phyloP scores from a whole-genome alignment of 257 asterid species.

The Gentiana straminea region DNA sequence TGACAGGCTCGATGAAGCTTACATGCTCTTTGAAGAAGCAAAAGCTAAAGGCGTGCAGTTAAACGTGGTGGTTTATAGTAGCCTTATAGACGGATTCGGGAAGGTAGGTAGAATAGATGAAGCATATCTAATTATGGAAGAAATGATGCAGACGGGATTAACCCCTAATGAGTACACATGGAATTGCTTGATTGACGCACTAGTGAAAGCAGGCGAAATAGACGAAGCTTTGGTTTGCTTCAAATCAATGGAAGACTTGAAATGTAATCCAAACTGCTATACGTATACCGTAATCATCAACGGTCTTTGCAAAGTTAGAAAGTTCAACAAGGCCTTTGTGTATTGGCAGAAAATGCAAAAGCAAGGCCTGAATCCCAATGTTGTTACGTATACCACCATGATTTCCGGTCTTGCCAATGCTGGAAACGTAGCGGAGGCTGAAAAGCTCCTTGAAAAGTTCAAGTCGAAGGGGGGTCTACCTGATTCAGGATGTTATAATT shows the following conservation, averaged over 20 bases:
- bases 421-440: conserved; percentile 75
- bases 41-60: conserved; percentile 59
- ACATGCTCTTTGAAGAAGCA: conserved; percentile 99
- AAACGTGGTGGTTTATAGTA: conserved; percentile 68
- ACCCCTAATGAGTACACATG: conserved; percentile 76
- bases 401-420: conserved; percentile 94
- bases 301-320: conserved; percentile 72
- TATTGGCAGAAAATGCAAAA: conserved; percentile 99
- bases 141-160: conserved; percentile 74
- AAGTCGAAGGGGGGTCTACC: conserved; percentile 70
- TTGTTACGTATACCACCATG: conserved; percentile 68
- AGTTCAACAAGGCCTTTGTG: conserved; percentile 92
- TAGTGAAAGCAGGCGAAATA: conserved; percentile 84
- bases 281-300: conserved; percentile 75
- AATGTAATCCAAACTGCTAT: conserved; percentile 50
- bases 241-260: conserved; percentile 80
- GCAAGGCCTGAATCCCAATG: conserved; percentile 72
- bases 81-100: conserved; percentile 91
- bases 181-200: conserved; percentile 95
- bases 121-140: conserved; percentile 89
- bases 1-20: conserved; percentile 93
- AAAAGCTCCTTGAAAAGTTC: conserved; percentile 56
- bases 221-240: conserved; percentile 93
- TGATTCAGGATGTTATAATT: conserved; percentile 85
- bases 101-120: conserved; percentile 94